phyloP scores from a whole-genome alignment of 2,329 filamentous ascomycete species.

The Ilyonectria mors-panacis region DNA sequence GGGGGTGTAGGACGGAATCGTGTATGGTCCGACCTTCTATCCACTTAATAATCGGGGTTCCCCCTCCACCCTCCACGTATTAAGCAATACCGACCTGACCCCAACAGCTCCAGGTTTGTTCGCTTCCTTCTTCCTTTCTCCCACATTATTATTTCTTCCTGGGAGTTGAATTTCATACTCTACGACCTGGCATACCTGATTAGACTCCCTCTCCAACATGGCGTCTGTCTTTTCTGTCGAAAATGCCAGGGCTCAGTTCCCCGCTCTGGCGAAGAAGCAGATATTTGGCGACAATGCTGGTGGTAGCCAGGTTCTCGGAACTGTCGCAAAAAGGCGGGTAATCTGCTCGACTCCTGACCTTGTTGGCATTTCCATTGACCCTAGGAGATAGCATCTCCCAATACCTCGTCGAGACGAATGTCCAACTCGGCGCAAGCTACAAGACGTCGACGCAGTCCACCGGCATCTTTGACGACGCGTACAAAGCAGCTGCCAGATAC shows the following conservation, averaged over 20 bases:
- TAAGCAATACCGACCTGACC: too few species aligned
- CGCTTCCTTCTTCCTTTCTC: too few species aligned
- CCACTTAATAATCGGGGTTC: too few species aligned
- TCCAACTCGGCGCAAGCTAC: slow-evolving; percentile 83
- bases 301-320: slow-evolving; percentile 78
- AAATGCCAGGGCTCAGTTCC: slow-evolving; percentile 69
- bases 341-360: background rate
- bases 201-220: background rate
- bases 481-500: slow-evolving; percentile 76
- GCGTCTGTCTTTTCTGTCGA: slow-evolving; percentile 9
- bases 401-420: slow-evolving; percentile 78
- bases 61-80: too few species aligned
- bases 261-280: slow-evolving; percentile 76
- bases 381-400: slow-evolving; percentile 73
- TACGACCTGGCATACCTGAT: background rate
- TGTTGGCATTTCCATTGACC: slow-evolving; percentile 29
- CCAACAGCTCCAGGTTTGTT: too few species aligned
- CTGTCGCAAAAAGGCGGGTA: slow-evolving; percentile 58
- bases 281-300: slow-evolving; percentile 86
- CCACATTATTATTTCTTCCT: too few species aligned
- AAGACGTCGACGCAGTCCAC: slow-evolving; percentile 72
- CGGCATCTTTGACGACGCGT: slow-evolving; percentile 71
- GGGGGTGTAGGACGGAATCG: too few species aligned
- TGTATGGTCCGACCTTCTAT: too few species aligned
- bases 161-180: too few species aligned